A percentile compares a stretch with the other conserved stretches of the same genome.
phyloP scores from a whole-genome alignment of 768 basidiomycete genomes.

The Panaeolus cyanescens region DNA sequence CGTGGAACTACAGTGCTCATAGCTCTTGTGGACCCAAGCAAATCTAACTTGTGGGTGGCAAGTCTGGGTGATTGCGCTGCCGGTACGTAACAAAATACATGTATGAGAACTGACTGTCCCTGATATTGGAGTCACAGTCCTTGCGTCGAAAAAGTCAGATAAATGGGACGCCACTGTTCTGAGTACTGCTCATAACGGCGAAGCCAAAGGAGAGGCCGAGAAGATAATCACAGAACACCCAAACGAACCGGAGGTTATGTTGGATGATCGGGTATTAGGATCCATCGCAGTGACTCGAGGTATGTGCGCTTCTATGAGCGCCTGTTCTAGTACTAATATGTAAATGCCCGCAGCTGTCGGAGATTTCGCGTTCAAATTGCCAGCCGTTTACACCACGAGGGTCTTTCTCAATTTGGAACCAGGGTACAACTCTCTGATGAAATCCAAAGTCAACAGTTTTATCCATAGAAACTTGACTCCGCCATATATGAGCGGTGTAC shows the following conservation, averaged over 20 bases:
- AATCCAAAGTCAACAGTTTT: constrained; percentile 38
- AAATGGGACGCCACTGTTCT: constrained; percentile 42
- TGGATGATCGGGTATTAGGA: constrained; percentile 50
- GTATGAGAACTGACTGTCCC: not conserved
- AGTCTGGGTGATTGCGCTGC: constrained; percentile 60
- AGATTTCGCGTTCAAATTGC: constrained; percentile 57
- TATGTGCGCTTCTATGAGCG: constrained; percentile 16
- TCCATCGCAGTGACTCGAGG: constrained; percentile 60
- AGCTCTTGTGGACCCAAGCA: constrained; percentile 43
- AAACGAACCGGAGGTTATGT: constrained; percentile 42
- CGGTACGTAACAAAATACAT: constrained; percentile 31
- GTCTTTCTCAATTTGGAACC: constrained; percentile 45
- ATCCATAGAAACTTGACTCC: constrained; percentile 49
- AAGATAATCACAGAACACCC: constrained; percentile 48
- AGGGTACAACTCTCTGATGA: constrained; percentile 33
- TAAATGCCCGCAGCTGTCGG: constrained; percentile 43
- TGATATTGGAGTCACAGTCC: constrained; percentile 29
- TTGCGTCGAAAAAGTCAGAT: constrained; percentile 37
- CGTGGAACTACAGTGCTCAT: constrained; percentile 53
- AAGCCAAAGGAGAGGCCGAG: constrained; percentile 38
- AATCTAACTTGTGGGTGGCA: constrained; percentile 52
- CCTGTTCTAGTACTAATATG: not conserved
- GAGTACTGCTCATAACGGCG: constrained; percentile 54
- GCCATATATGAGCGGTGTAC: constrained; percentile 49
- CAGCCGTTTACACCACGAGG: constrained; percentile 44